Base-by-base conservation (phyloP, 441 rosid genomes). In the Pelargonium exstipulatum region DNA sequence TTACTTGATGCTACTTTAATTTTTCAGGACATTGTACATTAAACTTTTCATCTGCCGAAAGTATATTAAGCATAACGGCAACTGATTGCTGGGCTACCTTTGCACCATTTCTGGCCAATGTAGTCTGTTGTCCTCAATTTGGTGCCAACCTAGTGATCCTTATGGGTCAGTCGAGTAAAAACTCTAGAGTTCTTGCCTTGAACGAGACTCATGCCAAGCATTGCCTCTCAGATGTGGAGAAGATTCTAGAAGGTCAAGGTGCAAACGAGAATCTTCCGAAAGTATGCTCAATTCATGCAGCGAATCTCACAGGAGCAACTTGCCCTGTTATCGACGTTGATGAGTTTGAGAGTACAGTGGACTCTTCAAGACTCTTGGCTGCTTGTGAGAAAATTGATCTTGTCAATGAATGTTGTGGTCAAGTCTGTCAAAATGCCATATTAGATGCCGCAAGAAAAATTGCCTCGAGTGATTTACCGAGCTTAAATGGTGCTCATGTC, bases 41-140 rank as follows among this genome's bases (percentile, higher is more conserved):
- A 69, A 70, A 79, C 40, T 79, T 79, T 71, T 76, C 83, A 32
- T 73, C 72, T 1, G 76, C 71, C 32, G 78, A 68, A 71, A 73
- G 62, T 73, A 55, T 76, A 16, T 62, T 76, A 71, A 73, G 74
- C 9, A 37, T 5, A 46, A 79, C 83, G 10, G 83, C 80, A 29
- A 79, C 78, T n/a, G 80, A 79, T 67, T 79, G 80, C 66, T 79
- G 76, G 83, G 71, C 71, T 62, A 68, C 79, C 37, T 76, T 76
- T 76, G 83, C 83, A 4, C 83, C 83, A 16, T 79, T 73, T 74
- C 60, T 74, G 13, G 80, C 83, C 22, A 79, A 79, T 69, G 83
- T 79, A 60, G 80, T 79, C 66, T 79, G 83, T 68, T 79, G 83
- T 66, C 83, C 83, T 65, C 83, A 79, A 76, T 76, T 79, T 68